Percentiles rank a stretch among this genome's conserved stretches.
phyloP scores from a whole-genome alignment of 371 early-diverging fungal species.

The Apophysomyces ossiformis region DNA sequence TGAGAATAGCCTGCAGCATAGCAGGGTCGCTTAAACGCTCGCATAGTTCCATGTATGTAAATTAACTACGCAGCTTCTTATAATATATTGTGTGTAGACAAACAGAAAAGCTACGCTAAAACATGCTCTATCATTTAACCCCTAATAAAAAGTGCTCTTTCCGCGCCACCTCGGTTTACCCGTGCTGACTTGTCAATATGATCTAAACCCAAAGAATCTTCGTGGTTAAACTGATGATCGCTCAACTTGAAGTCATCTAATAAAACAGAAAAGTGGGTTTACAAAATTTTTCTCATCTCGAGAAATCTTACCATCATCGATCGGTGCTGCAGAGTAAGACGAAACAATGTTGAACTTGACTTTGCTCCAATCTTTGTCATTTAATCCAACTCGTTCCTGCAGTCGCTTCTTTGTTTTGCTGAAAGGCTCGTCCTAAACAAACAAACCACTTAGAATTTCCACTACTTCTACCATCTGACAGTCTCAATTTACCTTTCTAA shows the following conservation, averaged over 20 bases:
- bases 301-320: slow-evolving; percentile 50
- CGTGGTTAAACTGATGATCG: slow-evolving; percentile 47
- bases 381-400: slow-evolving; percentile 72
- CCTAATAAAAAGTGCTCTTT: slow-evolving; percentile 58
- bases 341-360: slow-evolving; percentile 66
- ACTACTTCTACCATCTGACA: neutral
- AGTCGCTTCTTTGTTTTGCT: slow-evolving; percentile 74
- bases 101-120: neutral
- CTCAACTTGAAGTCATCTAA: slow-evolving; percentile 58
- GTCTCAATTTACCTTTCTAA: slow-evolving; percentile 54
- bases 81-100: too few species aligned
- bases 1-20: too few species aligned
- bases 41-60: too few species aligned
- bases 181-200: slow-evolving; percentile 67
- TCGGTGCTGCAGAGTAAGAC: slow-evolving; percentile 34
- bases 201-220: slow-evolving; percentile 69
- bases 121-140: slow-evolving; percentile 34
- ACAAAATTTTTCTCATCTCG: slow-evolving; percentile 14
- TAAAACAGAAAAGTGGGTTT: slow-evolving; percentile 17
- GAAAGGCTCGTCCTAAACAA: slow-evolving; percentile 68
- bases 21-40: too few species aligned
- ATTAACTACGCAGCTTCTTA: too few species aligned
- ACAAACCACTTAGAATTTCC: slow-evolving; percentile 1
- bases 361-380: slow-evolving; percentile 88
- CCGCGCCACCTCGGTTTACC: slow-evolving; percentile 45